Conservation (phyloP, 1,284 basidiomycete genomes). For the Phaffia rhodozyma region DNA sequence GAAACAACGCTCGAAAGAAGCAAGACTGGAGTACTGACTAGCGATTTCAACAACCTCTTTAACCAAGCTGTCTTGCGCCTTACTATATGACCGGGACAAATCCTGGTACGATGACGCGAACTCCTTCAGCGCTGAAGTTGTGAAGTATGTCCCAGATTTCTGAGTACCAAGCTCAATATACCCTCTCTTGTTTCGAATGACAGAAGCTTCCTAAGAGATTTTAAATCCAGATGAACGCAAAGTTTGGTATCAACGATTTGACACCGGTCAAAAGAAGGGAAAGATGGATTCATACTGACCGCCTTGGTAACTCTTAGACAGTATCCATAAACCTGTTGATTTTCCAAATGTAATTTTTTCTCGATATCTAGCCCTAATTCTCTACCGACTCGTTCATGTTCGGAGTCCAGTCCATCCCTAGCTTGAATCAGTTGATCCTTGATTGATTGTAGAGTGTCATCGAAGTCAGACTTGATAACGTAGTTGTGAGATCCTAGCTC, state of each 20-base stretch:
- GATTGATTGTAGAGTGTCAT: constrained; percentile 58
- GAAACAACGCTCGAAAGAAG: background rate
- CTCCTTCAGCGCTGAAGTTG: constrained; percentile 63
- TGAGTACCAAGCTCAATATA: constrained; percentile 78
- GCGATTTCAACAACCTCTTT: constrained; percentile 90
- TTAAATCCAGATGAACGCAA: background rate
- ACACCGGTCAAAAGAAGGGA: no score
- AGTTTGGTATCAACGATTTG: background rate
- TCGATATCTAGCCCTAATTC: constrained; percentile 78
- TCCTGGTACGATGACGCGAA: constrained; percentile 65
- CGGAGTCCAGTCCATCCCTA: constrained; percentile 70
- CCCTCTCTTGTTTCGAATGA: constrained; percentile 52
- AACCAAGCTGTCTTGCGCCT: constrained; percentile 70
- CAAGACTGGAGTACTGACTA: constrained; percentile 42
- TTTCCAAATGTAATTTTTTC: constrained; percentile 94
- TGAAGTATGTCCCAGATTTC: constrained; percentile 85
- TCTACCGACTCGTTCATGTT: constrained; percentile 60
- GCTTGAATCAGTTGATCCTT: constrained; percentile 55
- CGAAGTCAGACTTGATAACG: constrained; percentile 86
- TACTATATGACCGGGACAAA: constrained; percentile 55
- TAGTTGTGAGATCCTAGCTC: constrained; percentile 74
- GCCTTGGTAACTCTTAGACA: constrained; percentile 87
- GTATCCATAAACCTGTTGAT: constrained; percentile 80
- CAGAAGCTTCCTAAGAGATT: constrained; percentile 57
- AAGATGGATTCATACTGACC: constrained; percentile 36